Percentiles rank a stretch among this genome's conserved stretches.
These are phyloP conservation scores for Dendrobium chrysotoxum DNA, from an alignment of 106 monocot species.

Conservation along the genomic window DNA sequence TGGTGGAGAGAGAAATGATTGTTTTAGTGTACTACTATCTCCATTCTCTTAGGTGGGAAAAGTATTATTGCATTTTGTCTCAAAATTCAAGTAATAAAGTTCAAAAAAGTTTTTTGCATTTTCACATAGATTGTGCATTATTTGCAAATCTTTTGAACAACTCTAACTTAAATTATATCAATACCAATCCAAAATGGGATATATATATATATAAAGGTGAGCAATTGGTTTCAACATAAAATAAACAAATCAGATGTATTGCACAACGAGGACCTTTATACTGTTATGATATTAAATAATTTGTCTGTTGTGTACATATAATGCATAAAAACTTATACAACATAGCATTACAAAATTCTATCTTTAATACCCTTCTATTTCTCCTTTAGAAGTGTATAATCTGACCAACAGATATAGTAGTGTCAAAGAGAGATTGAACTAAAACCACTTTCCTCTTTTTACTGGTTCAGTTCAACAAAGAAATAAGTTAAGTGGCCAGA, in stretches of 20 bases:
- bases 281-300: neutral
- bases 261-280: neutral
- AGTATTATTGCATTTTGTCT: neutral
- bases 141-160: neutral
- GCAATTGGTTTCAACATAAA: neutral
- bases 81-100: neutral
- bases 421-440: neutral
- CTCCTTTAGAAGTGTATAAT: neutral
- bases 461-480: neutral
- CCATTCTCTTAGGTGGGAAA: neutral
- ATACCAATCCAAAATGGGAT: conserved; percentile 1
- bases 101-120: neutral
- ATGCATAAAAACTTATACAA: neutral
- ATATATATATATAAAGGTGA: neutral
- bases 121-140: neutral
- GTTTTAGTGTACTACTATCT: neutral
- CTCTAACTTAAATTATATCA: neutral
- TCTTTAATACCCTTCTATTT: neutral
- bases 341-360: conserved; percentile 2
- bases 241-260: neutral
- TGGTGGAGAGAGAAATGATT: neutral
- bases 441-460: neutral
- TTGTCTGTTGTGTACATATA: neutral
- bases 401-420: neutral
- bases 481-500: neutral